Evolutionary conservation across 495 filamentous ascomycete genomes (phyloP).

Genomic region (Aspergillus funiculosus): DNA sequence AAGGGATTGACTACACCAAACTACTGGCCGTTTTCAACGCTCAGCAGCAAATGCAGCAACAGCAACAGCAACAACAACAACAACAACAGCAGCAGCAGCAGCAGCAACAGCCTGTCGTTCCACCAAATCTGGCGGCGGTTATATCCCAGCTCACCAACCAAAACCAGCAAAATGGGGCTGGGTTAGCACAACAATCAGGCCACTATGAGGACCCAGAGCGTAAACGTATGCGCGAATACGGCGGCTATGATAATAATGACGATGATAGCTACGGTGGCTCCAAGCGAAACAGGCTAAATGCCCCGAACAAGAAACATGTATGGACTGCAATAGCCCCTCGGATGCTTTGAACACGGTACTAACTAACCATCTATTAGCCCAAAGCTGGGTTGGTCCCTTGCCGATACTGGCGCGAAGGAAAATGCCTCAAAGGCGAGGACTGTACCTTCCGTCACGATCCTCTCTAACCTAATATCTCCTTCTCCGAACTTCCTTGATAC

Average conservation of each 20-base stretch:
- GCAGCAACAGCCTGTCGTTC: conserved; percentile 25
- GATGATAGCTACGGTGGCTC: conserved; percentile 28
- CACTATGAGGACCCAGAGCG: conserved; percentile 41
- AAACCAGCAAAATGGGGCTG: conserved; percentile 24
- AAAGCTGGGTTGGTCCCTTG: conserved; percentile 53
- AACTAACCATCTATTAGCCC: conserved; percentile 28
- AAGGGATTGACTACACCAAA: conserved; percentile 31
- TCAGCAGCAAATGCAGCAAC: conserved; percentile 17
- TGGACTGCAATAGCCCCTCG: conserved; percentile 7
- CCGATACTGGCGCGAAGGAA: conserved; percentile 70
- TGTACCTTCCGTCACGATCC: conserved; percentile 74
- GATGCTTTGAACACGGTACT: neutral
- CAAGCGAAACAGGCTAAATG: conserved; percentile 34
- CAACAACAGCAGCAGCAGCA: conserved; percentile 24
- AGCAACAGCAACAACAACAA: conserved; percentile 17
- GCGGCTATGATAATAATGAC: conserved; percentile 26
- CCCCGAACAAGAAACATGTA: conserved; percentile 34
- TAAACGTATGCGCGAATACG: conserved; percentile 37
- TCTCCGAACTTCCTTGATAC: conserved; percentile 14
- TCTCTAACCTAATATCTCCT: conserved; percentile 13
- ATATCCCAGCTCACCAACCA: conserved; percentile 44
- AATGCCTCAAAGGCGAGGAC: conserved; percentile 76
- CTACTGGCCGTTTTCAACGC: conserved; percentile 34
- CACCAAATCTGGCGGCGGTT: conserved; percentile 43
- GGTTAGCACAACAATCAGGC: conserved; percentile 13